Base-by-base conservation (phyloP, 768 basidiomycete genomes). In the Termitomyces bulborhizus region DNA sequence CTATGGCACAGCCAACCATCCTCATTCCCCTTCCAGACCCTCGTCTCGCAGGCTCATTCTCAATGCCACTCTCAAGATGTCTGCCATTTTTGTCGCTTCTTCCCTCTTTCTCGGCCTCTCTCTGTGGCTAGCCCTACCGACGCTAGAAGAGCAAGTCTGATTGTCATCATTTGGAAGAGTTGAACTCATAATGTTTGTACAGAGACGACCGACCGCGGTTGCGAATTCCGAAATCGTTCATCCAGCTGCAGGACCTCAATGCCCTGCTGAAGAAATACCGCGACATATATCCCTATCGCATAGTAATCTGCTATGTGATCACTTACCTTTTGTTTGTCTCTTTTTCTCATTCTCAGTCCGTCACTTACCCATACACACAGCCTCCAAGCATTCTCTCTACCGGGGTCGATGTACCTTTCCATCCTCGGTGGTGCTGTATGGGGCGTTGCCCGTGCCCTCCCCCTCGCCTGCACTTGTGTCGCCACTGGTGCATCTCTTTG, bases 371-470 rank as follows among this genome's bases (percentile, higher is more conserved):
- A 26, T 21, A 50, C 39, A 51, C 36, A 9, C 65, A 96, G 94
- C 72, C 77, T 98, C 6, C 95, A 98, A 76, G 93, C 93, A 0
- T 98, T 98, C 72, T 95, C 94, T 6, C 79, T 98, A 13, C 95
- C 96, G 0, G 95, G 95, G 1, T 96, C 93, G 42, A 96, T 98
- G 94, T 98, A 98, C 67, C 82, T 98, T 46, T 93, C 93, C 51
- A 97, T 98, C 64, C 84, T 98, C 12, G 94, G 90, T 18, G 96
- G 96, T 34, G 96, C 96, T 0, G 89, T 97, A 3, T 98, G 93
- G 86, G 95, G 95, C 39, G 86, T 96, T 29, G 71, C 90, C 2
- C 73, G 84, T 11, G 95, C 95, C 0, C 78, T 98, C 4, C 88
- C 90, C 4, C 80, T 98, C n/a, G 89, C 89, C 9, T 98, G 95